Conservation (phyloP, 805 yeast species). For the Candida broadrunensis region DNA sequence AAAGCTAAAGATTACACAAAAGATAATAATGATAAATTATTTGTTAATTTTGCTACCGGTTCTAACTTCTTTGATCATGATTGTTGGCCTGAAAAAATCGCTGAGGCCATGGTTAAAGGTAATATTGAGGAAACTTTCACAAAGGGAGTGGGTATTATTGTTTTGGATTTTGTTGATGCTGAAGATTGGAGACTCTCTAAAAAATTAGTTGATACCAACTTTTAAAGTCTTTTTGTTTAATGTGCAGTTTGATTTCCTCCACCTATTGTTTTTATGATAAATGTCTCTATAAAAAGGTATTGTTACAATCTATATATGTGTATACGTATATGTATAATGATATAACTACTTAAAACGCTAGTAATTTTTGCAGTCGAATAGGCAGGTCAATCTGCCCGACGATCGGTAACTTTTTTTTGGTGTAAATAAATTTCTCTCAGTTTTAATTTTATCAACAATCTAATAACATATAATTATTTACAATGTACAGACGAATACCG, state of each 20-base stretch:
- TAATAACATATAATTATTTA: too few species aligned
- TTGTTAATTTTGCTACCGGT: constrained; percentile 70
- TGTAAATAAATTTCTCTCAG: too few species aligned
- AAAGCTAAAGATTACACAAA: constrained; percentile 50
- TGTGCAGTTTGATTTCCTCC: too few species aligned
- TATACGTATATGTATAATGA: too few species aligned
- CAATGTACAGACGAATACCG: neutral
- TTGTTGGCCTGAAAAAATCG: constrained; percentile 74
- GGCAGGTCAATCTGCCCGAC: too few species aligned
- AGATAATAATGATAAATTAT: constrained; percentile 52
- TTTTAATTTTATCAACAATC: too few species aligned
- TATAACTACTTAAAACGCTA: too few species aligned
- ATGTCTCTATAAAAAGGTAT: too few species aligned
- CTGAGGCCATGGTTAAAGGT: constrained; percentile 46
- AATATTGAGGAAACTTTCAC: constrained; percentile 47
- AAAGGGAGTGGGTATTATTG: constrained; percentile 60
- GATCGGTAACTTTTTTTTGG: too few species aligned
- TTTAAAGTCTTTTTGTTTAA: constrained; percentile 9
- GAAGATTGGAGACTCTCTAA: constrained; percentile 58
- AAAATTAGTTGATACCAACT: constrained; percentile 51
- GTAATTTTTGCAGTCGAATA: too few species aligned
- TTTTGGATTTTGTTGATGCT: constrained; percentile 64
- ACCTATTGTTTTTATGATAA: too few species aligned
- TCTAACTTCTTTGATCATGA: constrained; percentile 65
- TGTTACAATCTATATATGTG: too few species aligned